phyloP scores from a whole-genome alignment of 768 basidiomycete species.

The Suillus ampliporus region DNA sequence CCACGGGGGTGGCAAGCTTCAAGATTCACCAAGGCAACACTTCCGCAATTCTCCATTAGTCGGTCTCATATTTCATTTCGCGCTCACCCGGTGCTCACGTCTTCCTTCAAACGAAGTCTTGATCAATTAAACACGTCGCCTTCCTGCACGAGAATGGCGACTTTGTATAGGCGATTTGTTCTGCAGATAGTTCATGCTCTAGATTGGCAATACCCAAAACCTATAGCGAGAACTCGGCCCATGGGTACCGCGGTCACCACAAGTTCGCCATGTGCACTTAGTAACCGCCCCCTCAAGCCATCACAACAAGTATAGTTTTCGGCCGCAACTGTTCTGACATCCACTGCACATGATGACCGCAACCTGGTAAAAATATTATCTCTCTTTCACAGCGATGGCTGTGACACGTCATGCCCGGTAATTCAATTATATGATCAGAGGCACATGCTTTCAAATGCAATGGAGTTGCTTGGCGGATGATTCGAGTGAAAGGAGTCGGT shows the following conservation, averaged over 20 bases:
- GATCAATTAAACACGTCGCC: not conserved
- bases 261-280: not conserved
- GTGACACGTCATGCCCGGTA: too few relatives aligned
- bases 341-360: too few relatives aligned
- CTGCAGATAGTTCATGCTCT: too few relatives aligned
- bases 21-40: conserved; percentile 25
- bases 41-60: conserved; percentile 43
- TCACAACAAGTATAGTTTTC: not conserved
- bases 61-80: conserved; percentile 54
- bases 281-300: not conserved
- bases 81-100: not conserved
- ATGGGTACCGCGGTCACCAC: not conserved
- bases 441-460: too few relatives aligned
- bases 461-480: too few relatives aligned
- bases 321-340: not conserved
- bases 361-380: too few relatives aligned
- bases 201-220: too few relatives aligned
- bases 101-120: not conserved
- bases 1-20: not conserved
- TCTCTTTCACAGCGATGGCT: too few relatives aligned
- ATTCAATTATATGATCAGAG: too few relatives aligned
- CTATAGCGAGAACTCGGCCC: not conserved
- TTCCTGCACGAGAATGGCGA: not conserved
- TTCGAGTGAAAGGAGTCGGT: too few relatives aligned
- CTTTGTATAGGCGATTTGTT: too few relatives aligned